Evolutionary conservation across 108 stramenopile species (phyloP).

Genomic region (Cyclotella atomus): DNA sequence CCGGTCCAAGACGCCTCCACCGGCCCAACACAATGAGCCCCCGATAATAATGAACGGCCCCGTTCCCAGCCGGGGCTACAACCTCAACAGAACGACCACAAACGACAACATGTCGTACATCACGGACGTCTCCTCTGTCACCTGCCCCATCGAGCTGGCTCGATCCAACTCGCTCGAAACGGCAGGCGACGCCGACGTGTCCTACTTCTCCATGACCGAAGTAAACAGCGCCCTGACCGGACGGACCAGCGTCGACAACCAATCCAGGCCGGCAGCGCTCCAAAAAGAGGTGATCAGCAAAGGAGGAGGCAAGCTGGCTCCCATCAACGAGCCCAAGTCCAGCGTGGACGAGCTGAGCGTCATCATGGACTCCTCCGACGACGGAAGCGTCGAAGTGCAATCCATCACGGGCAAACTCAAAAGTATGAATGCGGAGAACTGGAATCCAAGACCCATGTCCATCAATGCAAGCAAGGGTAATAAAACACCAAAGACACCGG

Average conservation of each 20-base stretch:
- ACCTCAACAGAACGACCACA: neutral
- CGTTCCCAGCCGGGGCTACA: neutral
- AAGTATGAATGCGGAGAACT: neutral
- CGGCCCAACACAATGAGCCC: neutral
- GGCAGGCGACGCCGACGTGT: slow-evolving; percentile 25
- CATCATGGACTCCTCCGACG: slow-evolving; percentile 9
- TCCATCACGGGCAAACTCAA: slow-evolving; percentile 10
- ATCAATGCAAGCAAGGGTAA: slow-evolving; percentile 4
- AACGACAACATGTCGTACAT: slow-evolving; percentile 33
- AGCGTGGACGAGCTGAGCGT: slow-evolving; percentile 14
- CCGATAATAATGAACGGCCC: neutral
- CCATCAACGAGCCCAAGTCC: slow-evolving; percentile 4
- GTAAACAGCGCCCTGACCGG: slow-evolving; percentile 36
- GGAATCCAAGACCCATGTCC: slow-evolving; percentile 9
- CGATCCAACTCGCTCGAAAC: slow-evolving; percentile 20
- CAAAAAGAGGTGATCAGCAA: neutral
- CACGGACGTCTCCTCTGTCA: slow-evolving; percentile 47
- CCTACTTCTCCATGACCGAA: slow-evolving; percentile 26
- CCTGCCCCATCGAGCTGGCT: slow-evolving; percentile 34
- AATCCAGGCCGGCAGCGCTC: neutral
- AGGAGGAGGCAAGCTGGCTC: neutral
- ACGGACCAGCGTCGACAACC: slow-evolving; percentile 15
- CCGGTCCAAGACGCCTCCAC: slow-evolving; percentile 9
- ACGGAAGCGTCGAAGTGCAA: slow-evolving; percentile 28
- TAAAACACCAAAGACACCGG: neutral